Evolutionary conservation across 768 basidiomycete genomes (phyloP).

Genomic region (Cyathus striatus): DNA sequence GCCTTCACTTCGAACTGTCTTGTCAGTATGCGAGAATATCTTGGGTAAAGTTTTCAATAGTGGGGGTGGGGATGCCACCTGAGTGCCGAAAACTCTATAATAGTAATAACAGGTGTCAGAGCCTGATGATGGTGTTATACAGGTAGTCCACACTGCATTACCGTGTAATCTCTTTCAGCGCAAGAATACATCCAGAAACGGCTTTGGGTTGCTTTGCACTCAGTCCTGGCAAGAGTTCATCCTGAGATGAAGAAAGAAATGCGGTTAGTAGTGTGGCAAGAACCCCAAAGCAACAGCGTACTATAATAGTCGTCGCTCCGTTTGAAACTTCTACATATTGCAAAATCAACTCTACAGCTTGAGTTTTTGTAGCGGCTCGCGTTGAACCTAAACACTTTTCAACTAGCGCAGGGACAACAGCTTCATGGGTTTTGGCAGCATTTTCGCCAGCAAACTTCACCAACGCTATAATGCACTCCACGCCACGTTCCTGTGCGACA

Average conservation of each 20-base stretch:
- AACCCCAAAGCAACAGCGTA: constrained; percentile 45
- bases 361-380: constrained; percentile 83
- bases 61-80: constrained; percentile 67
- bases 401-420: constrained; percentile 85
- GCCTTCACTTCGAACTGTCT: constrained; percentile 92
- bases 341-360: constrained; percentile 78
- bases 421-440: constrained; percentile 73
- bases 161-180: constrained; percentile 83
- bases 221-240: constrained; percentile 79
- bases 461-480: constrained; percentile 82
- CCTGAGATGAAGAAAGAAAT: constrained; percentile 37
- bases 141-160: constrained; percentile 40
- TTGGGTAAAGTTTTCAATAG: constrained; percentile 87
- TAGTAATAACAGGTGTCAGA: constrained; percentile 5
- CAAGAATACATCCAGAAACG: constrained; percentile 73
- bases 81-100: constrained; percentile 71
- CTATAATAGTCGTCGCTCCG: constrained; percentile 79
- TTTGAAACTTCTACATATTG: constrained; percentile 96
- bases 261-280: constrained; percentile 11
- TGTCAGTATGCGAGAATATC: constrained; percentile 93
- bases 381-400: constrained; percentile 95
- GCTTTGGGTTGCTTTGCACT: constrained; percentile 92
- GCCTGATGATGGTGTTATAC: background rate
- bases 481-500: constrained; percentile 96
- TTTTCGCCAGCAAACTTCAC: constrained; percentile 92